Conservation (phyloP, 345 rosid species). For the Moringa oleifera region DNA sequence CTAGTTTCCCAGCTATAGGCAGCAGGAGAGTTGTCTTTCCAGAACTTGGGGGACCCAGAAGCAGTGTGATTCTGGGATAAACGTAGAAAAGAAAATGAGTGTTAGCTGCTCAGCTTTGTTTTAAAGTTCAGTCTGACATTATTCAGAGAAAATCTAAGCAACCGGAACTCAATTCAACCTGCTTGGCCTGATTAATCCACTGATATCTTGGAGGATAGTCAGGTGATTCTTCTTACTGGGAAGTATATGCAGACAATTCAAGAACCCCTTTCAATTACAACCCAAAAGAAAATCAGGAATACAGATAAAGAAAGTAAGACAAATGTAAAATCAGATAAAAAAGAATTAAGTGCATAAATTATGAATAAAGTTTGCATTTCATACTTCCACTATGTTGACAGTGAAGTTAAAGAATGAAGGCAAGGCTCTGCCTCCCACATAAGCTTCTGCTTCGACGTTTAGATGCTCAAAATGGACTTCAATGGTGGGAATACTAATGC, state of each 20-base stretch:
- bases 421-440: constrained; percentile 62
- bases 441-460: constrained; percentile 53
- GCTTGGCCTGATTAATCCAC: constrained; percentile 71
- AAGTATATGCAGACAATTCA: constrained; percentile 31
- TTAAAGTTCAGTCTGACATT: too few relatives aligned
- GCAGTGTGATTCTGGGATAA: constrained; percentile 66
- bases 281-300: background rate
- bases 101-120: too few relatives aligned
- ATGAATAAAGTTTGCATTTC: too few relatives aligned
- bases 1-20: constrained; percentile 80
- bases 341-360: too few relatives aligned
- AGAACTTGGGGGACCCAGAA: constrained; percentile 83
- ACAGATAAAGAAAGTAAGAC: too few relatives aligned
- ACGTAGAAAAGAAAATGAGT: too few relatives aligned
- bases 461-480: constrained; percentile 54
- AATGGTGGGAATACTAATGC: constrained; percentile 41
- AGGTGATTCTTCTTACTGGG: constrained; percentile 46
- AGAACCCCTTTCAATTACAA: constrained; percentile 23
- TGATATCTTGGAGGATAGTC: constrained; percentile 59
- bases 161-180: constrained; percentile 25
- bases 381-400: constrained; percentile 46
- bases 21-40: constrained; percentile 77
- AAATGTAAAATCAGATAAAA: too few relatives aligned
- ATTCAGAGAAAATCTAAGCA: constrained; percentile 1
- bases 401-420: constrained; percentile 54